These are phyloP conservation scores for Ophiocordyceps camponoti-leonardi DNA, from an alignment of 2,329 filamentous ascomycete genomes.

Conservation along the genomic window DNA sequence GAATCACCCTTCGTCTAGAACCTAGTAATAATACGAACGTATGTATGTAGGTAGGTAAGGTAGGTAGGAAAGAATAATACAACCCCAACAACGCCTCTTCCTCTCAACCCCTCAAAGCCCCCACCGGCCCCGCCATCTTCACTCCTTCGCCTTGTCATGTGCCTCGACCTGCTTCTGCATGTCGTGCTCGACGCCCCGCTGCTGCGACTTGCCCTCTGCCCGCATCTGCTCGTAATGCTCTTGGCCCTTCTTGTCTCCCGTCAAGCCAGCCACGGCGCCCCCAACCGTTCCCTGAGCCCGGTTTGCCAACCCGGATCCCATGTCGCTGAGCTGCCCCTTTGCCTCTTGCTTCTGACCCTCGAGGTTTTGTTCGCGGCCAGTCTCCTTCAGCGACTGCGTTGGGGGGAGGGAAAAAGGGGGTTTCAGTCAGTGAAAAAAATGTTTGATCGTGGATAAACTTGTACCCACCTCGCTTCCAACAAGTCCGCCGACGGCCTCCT, in stretches of 20 bases:
- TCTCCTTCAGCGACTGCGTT: slow-evolving; percentile 46
- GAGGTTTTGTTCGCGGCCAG: slow-evolving; percentile 62
- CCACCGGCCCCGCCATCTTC: too few relatives aligned
- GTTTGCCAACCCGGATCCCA: slow-evolving; percentile 45
- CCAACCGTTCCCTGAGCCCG: slow-evolving; percentile 59
- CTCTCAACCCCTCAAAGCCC: neutral
- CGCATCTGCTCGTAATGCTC: slow-evolving; percentile 50
- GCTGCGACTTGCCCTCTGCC: slow-evolving; percentile 67
- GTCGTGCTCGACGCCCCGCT: slow-evolving; percentile 70
- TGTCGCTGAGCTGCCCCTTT: slow-evolving; percentile 62
- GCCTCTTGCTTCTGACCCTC: slow-evolving; percentile 71
- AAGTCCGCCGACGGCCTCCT: slow-evolving; percentile 63
- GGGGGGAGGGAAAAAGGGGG: neutral
- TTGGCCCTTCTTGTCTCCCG: slow-evolving; percentile 51
- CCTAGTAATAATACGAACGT: too few relatives aligned
- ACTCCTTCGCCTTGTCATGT: slow-evolving; percentile 9
- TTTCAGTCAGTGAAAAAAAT: neutral
- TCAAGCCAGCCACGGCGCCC: slow-evolving; percentile 51
- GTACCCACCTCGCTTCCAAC: slow-evolving; percentile 51
- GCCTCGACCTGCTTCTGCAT: slow-evolving; percentile 54
- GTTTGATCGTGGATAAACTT: too few relatives aligned
- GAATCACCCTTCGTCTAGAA: neutral
- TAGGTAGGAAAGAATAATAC: too few relatives aligned
- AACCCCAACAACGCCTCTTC: neutral
- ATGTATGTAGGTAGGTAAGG: too few relatives aligned